phyloP scores from a whole-genome alignment of 2,329 filamentous ascomycete genomes.

The Phaeoacremonium minimum region DNA sequence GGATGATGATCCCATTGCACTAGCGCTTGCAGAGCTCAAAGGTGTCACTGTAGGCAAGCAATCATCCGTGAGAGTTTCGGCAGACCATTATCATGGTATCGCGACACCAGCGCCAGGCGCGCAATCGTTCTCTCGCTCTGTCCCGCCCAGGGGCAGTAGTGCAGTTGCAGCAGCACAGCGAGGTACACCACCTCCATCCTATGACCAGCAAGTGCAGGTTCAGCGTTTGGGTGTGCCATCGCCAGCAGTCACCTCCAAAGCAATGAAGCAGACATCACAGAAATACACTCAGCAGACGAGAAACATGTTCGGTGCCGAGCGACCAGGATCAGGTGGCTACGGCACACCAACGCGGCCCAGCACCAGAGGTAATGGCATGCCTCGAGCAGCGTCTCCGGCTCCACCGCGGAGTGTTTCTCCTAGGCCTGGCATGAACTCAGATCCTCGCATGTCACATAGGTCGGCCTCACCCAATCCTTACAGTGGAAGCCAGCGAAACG shows the following conservation, averaged over 20 bases:
- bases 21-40: conserved; percentile 89
- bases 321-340: conserved; percentile 29
- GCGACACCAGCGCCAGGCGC: conserved; percentile 67
- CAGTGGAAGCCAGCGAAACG: conserved; percentile 27
- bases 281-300: conserved; percentile 82
- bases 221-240: conserved; percentile 83
- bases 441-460: conserved; percentile 26
- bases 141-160: conserved; percentile 29
- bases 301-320: conserved; percentile 59
- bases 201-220: conserved; percentile 70
- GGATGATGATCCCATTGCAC: conserved; percentile 85
- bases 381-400: conserved; percentile 62
- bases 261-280: conserved; percentile 93
- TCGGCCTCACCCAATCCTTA: conserved; percentile 65
- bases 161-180: conserved; percentile 54
- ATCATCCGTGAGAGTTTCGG: conserved; percentile 79
- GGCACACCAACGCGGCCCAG: conserved; percentile 48
- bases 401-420: conserved; percentile 62
- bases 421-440: conserved; percentile 48
- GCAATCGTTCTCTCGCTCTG: conserved; percentile 37
- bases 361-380: conserved; percentile 55
- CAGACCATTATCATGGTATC: conserved; percentile 92
- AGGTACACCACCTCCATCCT: conserved; percentile 82
- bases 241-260: conserved; percentile 85
- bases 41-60: conserved; percentile 74